Conservation (phyloP, 1,284 basidiomycete species). For the Cryptococcus sp. region DNA sequence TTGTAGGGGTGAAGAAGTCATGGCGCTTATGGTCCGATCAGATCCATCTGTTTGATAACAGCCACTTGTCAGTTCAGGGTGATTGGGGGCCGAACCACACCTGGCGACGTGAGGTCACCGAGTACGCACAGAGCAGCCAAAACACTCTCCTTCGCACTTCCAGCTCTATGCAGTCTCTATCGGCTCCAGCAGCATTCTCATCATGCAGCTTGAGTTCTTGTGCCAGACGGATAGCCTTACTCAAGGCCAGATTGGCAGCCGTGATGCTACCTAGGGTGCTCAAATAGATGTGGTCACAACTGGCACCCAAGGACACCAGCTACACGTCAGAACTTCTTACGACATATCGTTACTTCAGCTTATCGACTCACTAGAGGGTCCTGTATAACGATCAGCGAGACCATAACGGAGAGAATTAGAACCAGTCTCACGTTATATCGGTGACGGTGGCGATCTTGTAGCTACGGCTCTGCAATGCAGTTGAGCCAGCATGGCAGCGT, state of each 20-base stretch:
- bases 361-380: slow-evolving; percentile 30
- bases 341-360: no score
- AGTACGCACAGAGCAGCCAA: slow-evolving; percentile 37
- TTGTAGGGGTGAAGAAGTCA: slow-evolving; percentile 27
- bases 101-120: background rate
- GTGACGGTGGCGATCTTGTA: slow-evolving; percentile 19
- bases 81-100: no score
- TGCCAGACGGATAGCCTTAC: slow-evolving; percentile 31
- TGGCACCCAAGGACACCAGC: slow-evolving; percentile 5
- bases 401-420: no score
- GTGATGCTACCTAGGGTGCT: slow-evolving; percentile 29
- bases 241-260: slow-evolving; percentile 28
- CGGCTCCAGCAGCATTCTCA: slow-evolving; percentile 6
- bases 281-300: slow-evolving; percentile 40
- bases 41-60: slow-evolving; percentile 25
- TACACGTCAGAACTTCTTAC: background rate
- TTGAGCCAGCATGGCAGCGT: slow-evolving; percentile 23
- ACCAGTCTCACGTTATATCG: slow-evolving; percentile 9
- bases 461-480: slow-evolving; percentile 20
- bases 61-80: no score
- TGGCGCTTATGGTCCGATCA: slow-evolving; percentile 31
- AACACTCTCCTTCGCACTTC: slow-evolving; percentile 36
- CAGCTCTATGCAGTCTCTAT: slow-evolving; percentile 28
- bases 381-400: no score
- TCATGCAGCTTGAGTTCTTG: slow-evolving; percentile 29